Evolutionary conservation across 495 filamentous ascomycete genomes (phyloP), one percentile per base, ranked within the genome.

Genomic region (Podospora didyma): DNA sequence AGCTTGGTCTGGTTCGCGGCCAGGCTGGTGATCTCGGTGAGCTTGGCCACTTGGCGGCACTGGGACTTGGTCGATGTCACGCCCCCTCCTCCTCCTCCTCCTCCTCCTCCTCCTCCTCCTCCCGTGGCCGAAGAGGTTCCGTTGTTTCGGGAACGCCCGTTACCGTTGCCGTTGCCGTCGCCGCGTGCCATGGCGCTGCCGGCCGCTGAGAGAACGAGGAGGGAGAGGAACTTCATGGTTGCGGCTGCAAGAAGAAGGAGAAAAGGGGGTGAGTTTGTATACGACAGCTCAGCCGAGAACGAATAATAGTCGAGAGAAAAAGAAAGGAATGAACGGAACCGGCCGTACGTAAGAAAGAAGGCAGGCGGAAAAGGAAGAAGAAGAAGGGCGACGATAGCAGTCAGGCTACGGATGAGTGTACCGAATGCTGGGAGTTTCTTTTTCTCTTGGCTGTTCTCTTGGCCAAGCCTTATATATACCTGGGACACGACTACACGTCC

Each of bases 181-280:
- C 45, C 45, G 11, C 22, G 28, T 48, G 56, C 61, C 19, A 57
- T 14, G 49, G 44, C 61, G 21, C 53, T 23, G 35, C 52, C 57
- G 44, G 57, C 53, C 16, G 73, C 53, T n/a, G 57, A 53, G 53
- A 60, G 53, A 28, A 60, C 11, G 45, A 63, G 45, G 49, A 63
- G 1, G 44, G 48, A 50, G 61, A 60, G 28, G 56, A 63, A 54
- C 53, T 59, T 59, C 61, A 63, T 63, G 3, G 24, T 59, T 37
- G 11, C 16, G 34, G 11, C 22, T 28, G 47, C 39, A 24, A 26
- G 16, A 31, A 11, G 39, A 16, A 5, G 47, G 47, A 7, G 9
- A 42, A 14, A 16, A 16, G 39, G 14, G 39, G n/a, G 39, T 16
- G 4, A 14, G 39, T 14, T 42, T 42, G 39, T 14, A 14, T 14